phyloP scores from a whole-genome alignment of 164 flowering plant species.

The Stephania cephalantha region DNA sequence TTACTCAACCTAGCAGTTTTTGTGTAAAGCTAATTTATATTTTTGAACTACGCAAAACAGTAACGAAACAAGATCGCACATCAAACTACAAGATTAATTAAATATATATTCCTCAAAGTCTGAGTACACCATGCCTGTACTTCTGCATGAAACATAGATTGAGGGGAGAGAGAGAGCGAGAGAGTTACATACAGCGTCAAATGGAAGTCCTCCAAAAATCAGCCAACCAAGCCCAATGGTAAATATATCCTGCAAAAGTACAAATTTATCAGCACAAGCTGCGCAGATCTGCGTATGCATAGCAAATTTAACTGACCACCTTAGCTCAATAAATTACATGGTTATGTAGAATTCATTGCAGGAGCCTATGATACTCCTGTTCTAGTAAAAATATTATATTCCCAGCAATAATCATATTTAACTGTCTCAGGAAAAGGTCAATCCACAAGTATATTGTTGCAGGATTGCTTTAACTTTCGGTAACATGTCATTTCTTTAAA shows the following conservation, averaged over 20 bases:
- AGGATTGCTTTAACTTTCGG: neutral
- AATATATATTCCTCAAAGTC: neutral
- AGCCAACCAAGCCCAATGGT: constrained; percentile 90
- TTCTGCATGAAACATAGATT: no score
- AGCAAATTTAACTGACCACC: neutral
- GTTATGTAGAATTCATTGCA: neutral
- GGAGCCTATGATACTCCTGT: neutral
- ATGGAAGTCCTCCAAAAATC: constrained; percentile 94
- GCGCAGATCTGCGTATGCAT: neutral
- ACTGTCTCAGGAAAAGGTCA: neutral
- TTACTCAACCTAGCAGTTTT: neutral
- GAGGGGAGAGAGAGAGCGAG: neutral
- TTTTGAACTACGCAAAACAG: neutral
- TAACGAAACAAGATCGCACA: neutral
- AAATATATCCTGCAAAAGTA: constrained; percentile 58
- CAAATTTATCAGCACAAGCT: neutral
- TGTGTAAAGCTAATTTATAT: neutral
- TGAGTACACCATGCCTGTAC: no score
- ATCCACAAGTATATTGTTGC: neutral
- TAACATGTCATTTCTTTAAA: neutral
- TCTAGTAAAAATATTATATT: no score
- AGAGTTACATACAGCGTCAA: constrained; percentile 70
- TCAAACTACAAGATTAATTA: neutral
- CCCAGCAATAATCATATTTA: neutral
- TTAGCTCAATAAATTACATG: no score